These are phyloP conservation scores for Serendipita sp. DNA, from an alignment of 1,284 basidiomycete genomes.

Conservation along the genomic window DNA sequence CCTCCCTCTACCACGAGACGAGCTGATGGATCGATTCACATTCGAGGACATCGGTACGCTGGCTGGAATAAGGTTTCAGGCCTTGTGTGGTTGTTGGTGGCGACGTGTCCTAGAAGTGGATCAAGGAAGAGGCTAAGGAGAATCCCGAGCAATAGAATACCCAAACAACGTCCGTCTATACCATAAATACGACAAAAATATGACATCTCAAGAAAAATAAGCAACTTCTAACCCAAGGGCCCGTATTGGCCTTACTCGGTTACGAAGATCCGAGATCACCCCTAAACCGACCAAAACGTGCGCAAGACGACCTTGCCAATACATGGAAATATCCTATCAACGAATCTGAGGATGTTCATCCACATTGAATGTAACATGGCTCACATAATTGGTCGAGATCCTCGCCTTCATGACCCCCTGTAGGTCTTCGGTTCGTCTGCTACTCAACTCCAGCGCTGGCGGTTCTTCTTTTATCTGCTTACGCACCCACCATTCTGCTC, in stretches of 20 bases:
- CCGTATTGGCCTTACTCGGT: constrained; percentile 67
- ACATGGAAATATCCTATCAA: constrained; percentile 64
- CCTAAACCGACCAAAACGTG: constrained; percentile 84
- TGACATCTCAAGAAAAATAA: constrained; percentile 58
- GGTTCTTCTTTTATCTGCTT: constrained; percentile 17
- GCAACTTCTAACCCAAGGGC: constrained; percentile 82
- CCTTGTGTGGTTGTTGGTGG: not conserved
- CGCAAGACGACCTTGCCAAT: constrained; percentile 88
- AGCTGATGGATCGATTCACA: no score
- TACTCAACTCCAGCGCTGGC: constrained; percentile 14
- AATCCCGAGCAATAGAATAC: not conserved
- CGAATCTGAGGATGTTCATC: constrained; percentile 4
- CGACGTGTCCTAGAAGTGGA: not conserved
- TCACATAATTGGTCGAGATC: constrained; percentile 73
- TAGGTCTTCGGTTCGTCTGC: constrained; percentile 30
- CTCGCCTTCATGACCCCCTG: constrained; percentile 81
- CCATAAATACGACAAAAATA: not conserved
- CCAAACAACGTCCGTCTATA: not conserved
- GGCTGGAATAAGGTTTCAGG: no score
- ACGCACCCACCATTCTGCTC: constrained; percentile 85
- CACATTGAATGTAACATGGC: constrained; percentile 18
- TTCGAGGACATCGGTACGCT: no score
- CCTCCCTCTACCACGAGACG: not conserved
- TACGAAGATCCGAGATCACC: constrained; percentile 77
- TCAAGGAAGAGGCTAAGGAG: no score